Evolutionary conservation across 805 yeast genomes (phyloP), one percentile per base, ranked within the genome.

Genomic region (Lachancea fermentati): DNA sequence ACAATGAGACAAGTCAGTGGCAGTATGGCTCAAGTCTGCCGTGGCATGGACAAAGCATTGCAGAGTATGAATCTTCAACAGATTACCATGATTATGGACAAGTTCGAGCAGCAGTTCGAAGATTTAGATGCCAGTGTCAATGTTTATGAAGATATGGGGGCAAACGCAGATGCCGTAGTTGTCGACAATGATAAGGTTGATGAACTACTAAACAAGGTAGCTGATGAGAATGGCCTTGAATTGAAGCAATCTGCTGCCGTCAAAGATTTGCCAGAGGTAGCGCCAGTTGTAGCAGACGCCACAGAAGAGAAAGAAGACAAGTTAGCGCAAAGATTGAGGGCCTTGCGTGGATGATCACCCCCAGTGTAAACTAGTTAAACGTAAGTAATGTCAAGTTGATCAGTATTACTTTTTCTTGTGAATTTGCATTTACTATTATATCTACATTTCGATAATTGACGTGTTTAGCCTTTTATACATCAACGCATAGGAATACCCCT

Each of bases 161-260:
- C 81, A 44, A 85, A 81, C 42, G 86, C 93, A 39, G 87, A 85
- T 54, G 96, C 96, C 0, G 73, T 85, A 39, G 75, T 84, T 28
- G 89, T 95, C 4, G 97, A 97, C 5, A 96, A 87, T 60, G 97
- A 91, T 43, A 93, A 89, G 48, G 98, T 91, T 26, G 97, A 93
- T 57, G 75, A 82, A 45, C 69, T 91, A 57, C 75, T 91, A 85
- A 87, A 73, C 56, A 87, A 85, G 60, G 89, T 93, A 12, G 97
- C 97, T 0, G 97, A 91, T 59, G 97, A 91, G 59, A 97, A 96
- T 0, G 99, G 98, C 2, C 69, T 93, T 32, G 97, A 93, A 59
- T 71, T 89, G 69, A 81, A 81, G 53, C 97, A 89, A 53, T 82
- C 86, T 37, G 76, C 94, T 47, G 72, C 67, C 12, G 63, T 68